A percentile compares a stretch with the other conserved stretches of the same genome.
Evolutionary conservation across 2,329 filamentous ascomycete species (phyloP).

Genomic region (Penicillium sp.): DNA sequence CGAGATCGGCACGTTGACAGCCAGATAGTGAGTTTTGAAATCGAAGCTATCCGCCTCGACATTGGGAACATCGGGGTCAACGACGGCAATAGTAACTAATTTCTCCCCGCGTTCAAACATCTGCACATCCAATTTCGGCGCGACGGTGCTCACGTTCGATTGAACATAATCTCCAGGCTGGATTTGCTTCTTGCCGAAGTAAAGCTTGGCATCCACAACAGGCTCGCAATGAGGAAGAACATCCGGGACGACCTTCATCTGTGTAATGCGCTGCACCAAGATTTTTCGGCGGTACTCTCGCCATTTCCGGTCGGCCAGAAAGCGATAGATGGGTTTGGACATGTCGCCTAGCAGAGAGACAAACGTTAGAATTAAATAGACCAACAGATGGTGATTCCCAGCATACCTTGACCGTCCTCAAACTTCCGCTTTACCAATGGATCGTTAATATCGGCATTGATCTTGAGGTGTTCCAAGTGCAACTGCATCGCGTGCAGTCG

Average conservation of each 20-base stretch:
- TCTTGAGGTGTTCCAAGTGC: conserved; percentile 72
- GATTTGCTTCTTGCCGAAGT: conserved; percentile 65
- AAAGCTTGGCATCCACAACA: conserved; percentile 70
- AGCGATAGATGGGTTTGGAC: conserved; percentile 91
- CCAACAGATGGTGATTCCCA: background rate
- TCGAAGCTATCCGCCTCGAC: conserved; percentile 67
- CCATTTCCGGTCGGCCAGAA: conserved; percentile 85
- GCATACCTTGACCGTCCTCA: conserved; percentile 79
- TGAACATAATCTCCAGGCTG: conserved; percentile 73
- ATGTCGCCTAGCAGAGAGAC: conserved; percentile 65
- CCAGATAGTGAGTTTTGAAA: conserved; percentile 81
- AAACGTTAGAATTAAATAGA: conserved; percentile 12
- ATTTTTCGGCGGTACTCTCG: conserved; percentile 71
- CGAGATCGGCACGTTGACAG: conserved; percentile 63
- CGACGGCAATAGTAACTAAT: conserved; percentile 74
- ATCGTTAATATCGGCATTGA: conserved; percentile 90
- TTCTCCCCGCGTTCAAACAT: conserved; percentile 76
- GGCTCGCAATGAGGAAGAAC: conserved; percentile 75
- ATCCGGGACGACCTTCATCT: conserved; percentile 84
- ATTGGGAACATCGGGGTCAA: conserved; percentile 87
- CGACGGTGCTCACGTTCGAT: conserved; percentile 63
- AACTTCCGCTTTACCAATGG: conserved; percentile 88
- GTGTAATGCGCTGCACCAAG: conserved; percentile 75
- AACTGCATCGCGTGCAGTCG: conserved; percentile 64
- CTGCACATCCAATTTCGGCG: conserved; percentile 74